Conservation (phyloP, 108 stramenopile species). For the Skeletonema marinoi region DNA sequence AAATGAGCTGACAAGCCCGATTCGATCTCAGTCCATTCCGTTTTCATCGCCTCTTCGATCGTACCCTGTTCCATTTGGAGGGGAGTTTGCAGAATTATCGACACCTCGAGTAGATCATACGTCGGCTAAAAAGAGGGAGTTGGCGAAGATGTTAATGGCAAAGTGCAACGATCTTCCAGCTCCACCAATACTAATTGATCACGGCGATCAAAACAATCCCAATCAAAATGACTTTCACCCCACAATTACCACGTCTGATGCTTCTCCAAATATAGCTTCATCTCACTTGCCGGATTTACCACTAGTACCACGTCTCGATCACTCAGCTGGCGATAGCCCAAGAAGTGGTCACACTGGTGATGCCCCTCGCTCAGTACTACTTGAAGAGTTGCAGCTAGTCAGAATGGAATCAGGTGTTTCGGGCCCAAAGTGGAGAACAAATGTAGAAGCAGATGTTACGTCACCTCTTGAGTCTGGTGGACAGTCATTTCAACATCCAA, state of each 20-base stretch:
- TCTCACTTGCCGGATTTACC: conserved; percentile 6
- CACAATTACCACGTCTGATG: background rate
- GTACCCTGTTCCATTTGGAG: background rate
- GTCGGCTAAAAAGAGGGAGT: conserved; percentile 17
- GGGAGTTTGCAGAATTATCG: conserved; percentile 28
- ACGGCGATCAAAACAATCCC: background rate
- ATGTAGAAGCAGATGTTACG: background rate
- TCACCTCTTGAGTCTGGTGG: conserved; percentile 9
- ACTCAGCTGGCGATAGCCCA: conserved; percentile 1
- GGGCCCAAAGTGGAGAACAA: conserved; percentile 40
- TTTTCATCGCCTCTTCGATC: conserved; percentile 11
- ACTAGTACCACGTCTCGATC: conserved; percentile 31
- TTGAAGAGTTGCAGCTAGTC: conserved; percentile 49
- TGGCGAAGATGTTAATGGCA: conserved; percentile 5
- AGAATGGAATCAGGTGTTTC: conserved; percentile 53
- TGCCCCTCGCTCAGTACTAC: conserved; percentile 39
- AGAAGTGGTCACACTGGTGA: conserved; percentile 8
- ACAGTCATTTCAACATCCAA: conserved; percentile 25
- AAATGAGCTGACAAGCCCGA: background rate
- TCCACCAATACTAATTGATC: conserved; percentile 1
- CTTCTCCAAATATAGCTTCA: background rate
- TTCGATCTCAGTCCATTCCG: background rate
- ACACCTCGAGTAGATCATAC: conserved; percentile 49
- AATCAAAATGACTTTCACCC: background rate
- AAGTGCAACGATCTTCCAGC: conserved; percentile 1